Conservation (phyloP, 2,329 filamentous ascomycete species). For the Aureobasidium leucospermi region DNA sequence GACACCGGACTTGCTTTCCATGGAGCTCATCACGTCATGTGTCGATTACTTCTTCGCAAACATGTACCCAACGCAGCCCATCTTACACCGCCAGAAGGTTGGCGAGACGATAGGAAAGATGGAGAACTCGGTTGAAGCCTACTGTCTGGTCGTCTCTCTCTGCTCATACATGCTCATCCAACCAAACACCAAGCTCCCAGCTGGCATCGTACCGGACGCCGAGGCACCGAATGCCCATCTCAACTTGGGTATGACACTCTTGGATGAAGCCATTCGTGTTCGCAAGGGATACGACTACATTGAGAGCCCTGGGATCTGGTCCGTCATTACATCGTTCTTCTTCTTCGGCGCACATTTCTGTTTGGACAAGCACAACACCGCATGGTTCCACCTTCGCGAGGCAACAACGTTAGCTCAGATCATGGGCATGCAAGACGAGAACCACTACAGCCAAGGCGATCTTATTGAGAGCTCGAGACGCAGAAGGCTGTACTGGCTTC, state of each 20-base stretch:
- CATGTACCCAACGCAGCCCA: slow-evolving; percentile 58
- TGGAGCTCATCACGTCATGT: slow-evolving; percentile 45
- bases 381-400: slow-evolving; percentile 56
- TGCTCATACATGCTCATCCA: slow-evolving; percentile 46
- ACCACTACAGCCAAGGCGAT: slow-evolving; percentile 43
- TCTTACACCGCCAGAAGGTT: slow-evolving; percentile 45
- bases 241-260: slow-evolving; percentile 46
- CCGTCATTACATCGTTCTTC: slow-evolving; percentile 57
- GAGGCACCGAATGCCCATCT: slow-evolving; percentile 38
- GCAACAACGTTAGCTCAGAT: slow-evolving; percentile 54
- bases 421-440: slow-evolving; percentile 52
- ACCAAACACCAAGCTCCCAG: slow-evolving; percentile 38
- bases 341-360: slow-evolving; percentile 55
- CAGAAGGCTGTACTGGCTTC: slow-evolving; percentile 53
- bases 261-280: slow-evolving; percentile 52
- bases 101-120: slow-evolving; percentile 49
- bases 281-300: slow-evolving; percentile 52
- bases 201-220: slow-evolving; percentile 37
- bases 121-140: slow-evolving; percentile 47
- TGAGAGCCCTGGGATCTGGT: slow-evolving; percentile 47
- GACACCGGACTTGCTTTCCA: slow-evolving; percentile 42
- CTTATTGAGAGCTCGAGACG: slow-evolving; percentile 47
- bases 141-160: slow-evolving; percentile 48
- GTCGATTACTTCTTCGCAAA: slow-evolving; percentile 56
- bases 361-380: slow-evolving; percentile 53